These are phyloP conservation scores for Cinchona pubescens DNA, from an alignment of 257 asterid genomes.

Conservation along the genomic window DNA sequence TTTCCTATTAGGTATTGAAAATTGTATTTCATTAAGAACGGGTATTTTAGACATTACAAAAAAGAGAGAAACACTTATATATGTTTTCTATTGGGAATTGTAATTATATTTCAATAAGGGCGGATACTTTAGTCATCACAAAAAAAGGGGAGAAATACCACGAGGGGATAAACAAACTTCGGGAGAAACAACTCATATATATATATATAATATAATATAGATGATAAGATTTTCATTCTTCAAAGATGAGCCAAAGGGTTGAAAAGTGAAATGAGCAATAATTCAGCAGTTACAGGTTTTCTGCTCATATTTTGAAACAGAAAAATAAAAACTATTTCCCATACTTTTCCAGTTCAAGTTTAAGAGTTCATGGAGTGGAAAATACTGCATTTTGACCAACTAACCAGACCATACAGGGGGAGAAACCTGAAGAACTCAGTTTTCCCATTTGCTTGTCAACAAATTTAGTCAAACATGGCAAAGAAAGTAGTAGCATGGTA, in stretches of 20 bases:
- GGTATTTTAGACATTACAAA: no score
- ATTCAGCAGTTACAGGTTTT: neutral
- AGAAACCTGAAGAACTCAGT: neutral
- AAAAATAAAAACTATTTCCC: neutral
- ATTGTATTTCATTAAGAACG: no score
- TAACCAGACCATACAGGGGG: neutral
- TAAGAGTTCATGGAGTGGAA: neutral
- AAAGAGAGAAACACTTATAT: no score
- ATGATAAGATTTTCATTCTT: no score
- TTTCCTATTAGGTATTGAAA: no score
- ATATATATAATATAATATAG: no score
- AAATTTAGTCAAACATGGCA: neutral
- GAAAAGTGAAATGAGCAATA: neutral
- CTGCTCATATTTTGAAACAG: neutral
- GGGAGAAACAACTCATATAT: no score
- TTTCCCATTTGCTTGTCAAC: neutral
- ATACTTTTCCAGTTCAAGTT: neutral
- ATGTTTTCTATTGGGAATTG: no score
- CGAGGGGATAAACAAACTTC: no score
- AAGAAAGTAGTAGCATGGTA: neutral
- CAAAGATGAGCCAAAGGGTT: neutral
- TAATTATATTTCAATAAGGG: no score
- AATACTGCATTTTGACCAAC: neutral
- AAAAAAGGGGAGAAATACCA: no score
- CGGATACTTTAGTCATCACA: no score